Conservation (phyloP, 2,329 filamentous ascomycete genomes). For the Pseudocercospora cruenta region DNA sequence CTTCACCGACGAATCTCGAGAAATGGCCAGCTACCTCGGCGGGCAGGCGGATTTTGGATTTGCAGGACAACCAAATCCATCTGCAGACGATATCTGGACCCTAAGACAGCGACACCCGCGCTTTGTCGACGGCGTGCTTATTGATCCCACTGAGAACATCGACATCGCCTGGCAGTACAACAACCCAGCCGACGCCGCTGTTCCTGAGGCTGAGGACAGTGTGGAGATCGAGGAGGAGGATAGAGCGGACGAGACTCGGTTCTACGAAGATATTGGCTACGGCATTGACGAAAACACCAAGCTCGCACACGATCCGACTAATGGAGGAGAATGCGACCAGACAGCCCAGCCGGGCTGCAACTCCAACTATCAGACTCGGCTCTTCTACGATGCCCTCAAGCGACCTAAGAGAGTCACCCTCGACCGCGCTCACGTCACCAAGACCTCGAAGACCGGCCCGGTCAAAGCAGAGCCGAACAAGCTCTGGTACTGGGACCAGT, state of each 20-base stretch:
- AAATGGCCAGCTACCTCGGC: slow-evolving; percentile 19
- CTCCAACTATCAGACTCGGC: slow-evolving; percentile 25
- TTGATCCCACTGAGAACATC: slow-evolving; percentile 20
- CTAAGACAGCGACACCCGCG: slow-evolving; percentile 15
- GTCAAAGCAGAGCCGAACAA: slow-evolving; percentile 60
- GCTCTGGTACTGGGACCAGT: slow-evolving; percentile 75
- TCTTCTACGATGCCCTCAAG: slow-evolving; percentile 9
- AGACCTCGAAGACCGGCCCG: background rate
- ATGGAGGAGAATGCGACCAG: slow-evolving; percentile 26
- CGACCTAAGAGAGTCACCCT: slow-evolving; percentile 23
- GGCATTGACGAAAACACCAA: slow-evolving; percentile 21
- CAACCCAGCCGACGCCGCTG: background rate
- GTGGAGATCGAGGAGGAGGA: background rate
- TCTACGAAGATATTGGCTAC: slow-evolving; percentile 9
- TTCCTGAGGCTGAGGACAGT: background rate
- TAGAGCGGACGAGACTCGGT: background rate
- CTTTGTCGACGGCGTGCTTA: background rate
- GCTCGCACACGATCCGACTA: slow-evolving; percentile 26
- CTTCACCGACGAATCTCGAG: slow-evolving; percentile 9
- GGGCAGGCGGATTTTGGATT: slow-evolving; percentile 13
- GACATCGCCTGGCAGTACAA: slow-evolving; percentile 23
- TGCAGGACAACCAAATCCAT: slow-evolving; percentile 8
- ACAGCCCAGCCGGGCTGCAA: background rate
- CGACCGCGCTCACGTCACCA: slow-evolving; percentile 20
- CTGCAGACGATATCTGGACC: slow-evolving; percentile 23